Percentiles rank a stretch among this genome's conserved stretches.
Conservation (phyloP, 2,329 filamentous ascomycete genomes). For the Xylaria sp. region DNA sequence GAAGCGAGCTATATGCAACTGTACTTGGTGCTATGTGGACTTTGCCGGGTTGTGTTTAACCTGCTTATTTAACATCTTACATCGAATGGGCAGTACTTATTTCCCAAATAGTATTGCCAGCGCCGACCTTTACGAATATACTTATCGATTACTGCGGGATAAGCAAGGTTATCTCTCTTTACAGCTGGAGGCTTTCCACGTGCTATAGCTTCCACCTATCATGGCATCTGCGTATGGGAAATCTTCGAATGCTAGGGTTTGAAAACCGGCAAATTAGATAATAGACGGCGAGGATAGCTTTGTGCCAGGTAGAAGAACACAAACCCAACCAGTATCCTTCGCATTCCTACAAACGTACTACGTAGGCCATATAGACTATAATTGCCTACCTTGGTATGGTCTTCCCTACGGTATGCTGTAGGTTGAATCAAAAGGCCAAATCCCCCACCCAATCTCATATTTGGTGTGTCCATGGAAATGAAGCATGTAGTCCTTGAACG, state of each 20-base stretch:
- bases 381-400: too few species aligned
- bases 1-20: not conserved
- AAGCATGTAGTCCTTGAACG: not conserved
- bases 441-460: not conserved
- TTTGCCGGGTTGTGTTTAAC: not conserved
- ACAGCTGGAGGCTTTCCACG: too few species aligned
- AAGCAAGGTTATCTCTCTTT: not conserved
- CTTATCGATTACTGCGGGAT: not conserved
- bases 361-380: not conserved
- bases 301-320: not conserved
- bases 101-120: not conserved
- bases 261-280: not conserved
- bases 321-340: not conserved
- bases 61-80: not conserved
- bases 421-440: not conserved
- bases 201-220: not conserved
- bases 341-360: not conserved
- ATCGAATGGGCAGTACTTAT: not conserved
- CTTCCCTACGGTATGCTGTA: not conserved
- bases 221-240: not conserved
- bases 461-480: not conserved
- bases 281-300: not conserved
- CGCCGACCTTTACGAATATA: not conserved
- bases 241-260: not conserved
- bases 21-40: not conserved